Evolutionary conservation across 495 filamentous ascomycete species (phyloP).

Genomic region (Pyrenula massariospora): DNA sequence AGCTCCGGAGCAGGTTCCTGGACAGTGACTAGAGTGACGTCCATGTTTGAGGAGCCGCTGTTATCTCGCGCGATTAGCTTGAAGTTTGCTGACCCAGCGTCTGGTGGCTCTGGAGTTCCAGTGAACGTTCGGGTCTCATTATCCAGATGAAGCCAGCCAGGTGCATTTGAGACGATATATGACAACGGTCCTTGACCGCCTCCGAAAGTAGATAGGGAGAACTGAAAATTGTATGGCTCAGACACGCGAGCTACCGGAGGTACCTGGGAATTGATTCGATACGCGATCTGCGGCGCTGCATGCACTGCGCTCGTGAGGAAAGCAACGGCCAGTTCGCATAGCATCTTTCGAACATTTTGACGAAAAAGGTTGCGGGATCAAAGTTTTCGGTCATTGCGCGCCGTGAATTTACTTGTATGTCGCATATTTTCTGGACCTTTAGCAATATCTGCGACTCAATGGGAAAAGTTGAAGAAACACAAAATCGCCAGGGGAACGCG

Average conservation of each 20-base stretch:
- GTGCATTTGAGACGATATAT: constrained; percentile 51
- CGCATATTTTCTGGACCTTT: too few species aligned
- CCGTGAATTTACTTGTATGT: too few species aligned
- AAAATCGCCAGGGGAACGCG: constrained; percentile 5
- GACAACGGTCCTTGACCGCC: constrained; percentile 36
- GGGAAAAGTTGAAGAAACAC: not conserved
- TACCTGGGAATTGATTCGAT: constrained; percentile 67
- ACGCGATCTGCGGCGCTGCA: constrained; percentile 40
- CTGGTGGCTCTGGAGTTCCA: constrained; percentile 47
- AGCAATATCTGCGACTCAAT: too few species aligned
- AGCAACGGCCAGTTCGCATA: constrained; percentile 16
- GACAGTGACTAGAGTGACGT: constrained; percentile 53
- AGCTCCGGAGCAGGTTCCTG: constrained; percentile 36
- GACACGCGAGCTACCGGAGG: constrained; percentile 61
- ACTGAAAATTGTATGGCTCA: constrained; percentile 52
- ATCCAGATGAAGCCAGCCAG: constrained; percentile 60
- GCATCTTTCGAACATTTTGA: not conserved
- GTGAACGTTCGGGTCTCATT: constrained; percentile 46
- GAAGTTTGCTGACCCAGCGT: constrained; percentile 44
- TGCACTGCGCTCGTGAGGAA: constrained; percentile 14
- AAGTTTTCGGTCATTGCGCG: not conserved
- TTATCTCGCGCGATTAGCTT: constrained; percentile 49
- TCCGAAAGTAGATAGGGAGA: constrained; percentile 57
- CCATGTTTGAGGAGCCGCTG: constrained; percentile 41
- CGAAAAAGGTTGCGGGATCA: constrained; percentile 8